phyloP scores from a whole-genome alignment of 495 filamentous ascomycete genomes.

The Neurospora sp. region DNA sequence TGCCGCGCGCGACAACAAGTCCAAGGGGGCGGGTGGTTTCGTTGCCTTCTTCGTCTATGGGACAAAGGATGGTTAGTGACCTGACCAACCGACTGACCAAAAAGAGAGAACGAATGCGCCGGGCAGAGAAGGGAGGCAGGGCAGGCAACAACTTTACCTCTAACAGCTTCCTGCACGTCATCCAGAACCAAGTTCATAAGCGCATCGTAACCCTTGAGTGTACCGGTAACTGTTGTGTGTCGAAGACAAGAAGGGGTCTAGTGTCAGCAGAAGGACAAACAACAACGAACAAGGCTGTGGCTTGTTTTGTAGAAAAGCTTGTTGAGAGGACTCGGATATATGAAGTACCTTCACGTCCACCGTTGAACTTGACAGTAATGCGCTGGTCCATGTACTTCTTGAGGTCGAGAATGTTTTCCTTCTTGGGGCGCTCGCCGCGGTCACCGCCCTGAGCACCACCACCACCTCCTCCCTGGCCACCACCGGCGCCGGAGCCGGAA shows the following conservation, averaged over 20 bases:
- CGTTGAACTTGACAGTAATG: constrained; percentile 91
- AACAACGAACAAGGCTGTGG: background rate
- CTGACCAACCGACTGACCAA: background rate
- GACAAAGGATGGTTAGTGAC: background rate
- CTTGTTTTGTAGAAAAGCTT: background rate
- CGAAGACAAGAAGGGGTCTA: background rate
- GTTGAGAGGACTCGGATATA: background rate
- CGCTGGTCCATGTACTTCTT: constrained; percentile 94
- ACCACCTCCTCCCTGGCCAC: constrained; percentile 14
- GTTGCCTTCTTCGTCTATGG: constrained; percentile 76
- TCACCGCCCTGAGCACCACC: constrained; percentile 23
- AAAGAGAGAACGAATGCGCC: background rate
- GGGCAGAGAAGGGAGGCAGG: background rate
- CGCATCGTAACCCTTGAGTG: constrained; percentile 89
- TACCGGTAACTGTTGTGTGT: constrained; percentile 57
- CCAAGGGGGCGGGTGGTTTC: constrained; percentile 74
- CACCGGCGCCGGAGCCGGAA: constrained; percentile 27
- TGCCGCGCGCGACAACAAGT: constrained; percentile 85
- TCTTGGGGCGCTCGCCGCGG: constrained; percentile 66
- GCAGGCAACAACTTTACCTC: constrained; percentile 43
- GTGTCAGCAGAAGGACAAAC: background rate
- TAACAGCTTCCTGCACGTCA: constrained; percentile 79
- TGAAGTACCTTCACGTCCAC: constrained; percentile 74
- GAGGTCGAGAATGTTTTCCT: constrained; percentile 95
- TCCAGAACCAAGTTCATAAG: constrained; percentile 97